Conservation (phyloP, 768 basidiomycete genomes). For the Xerocomellus dryophilus region DNA sequence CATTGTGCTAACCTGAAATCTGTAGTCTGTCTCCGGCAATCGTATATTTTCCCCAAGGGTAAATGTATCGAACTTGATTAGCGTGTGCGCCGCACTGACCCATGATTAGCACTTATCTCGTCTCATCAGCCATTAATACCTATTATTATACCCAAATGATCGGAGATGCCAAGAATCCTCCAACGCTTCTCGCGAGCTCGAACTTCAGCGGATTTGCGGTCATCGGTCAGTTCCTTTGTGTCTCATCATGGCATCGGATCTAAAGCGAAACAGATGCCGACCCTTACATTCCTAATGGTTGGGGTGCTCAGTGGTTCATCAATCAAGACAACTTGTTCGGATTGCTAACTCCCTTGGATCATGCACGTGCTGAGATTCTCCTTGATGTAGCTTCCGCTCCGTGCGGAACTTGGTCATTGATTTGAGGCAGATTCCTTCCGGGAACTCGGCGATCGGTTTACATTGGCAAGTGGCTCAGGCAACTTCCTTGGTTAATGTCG, state of each 20-base stretch:
- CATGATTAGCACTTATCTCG: constrained; percentile 54
- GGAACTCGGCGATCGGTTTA: constrained; percentile 58
- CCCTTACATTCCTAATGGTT: constrained; percentile 62
- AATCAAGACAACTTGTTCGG: constrained; percentile 27
- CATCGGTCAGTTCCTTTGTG: constrained; percentile 47
- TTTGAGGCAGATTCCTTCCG: constrained; percentile 50
- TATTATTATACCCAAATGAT: constrained; percentile 78
- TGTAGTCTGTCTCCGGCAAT: constrained; percentile 53
- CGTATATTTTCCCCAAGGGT: constrained; percentile 75
- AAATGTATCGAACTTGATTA: background rate
- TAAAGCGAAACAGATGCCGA: constrained; percentile 51
- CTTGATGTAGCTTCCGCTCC: constrained; percentile 53
- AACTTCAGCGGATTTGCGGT: constrained; percentile 68
- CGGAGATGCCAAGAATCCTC: constrained; percentile 66
- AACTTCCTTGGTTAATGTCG: constrained; percentile 70
- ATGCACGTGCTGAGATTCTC: background rate
- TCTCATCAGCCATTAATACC: constrained; percentile 62
- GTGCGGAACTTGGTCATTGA: constrained; percentile 77
- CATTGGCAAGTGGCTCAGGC: constrained; percentile 84
- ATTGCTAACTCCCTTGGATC: background rate
- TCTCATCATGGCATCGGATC: background rate
- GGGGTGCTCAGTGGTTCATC: constrained; percentile 24
- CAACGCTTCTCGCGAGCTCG: constrained; percentile 60
- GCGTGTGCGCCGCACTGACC: background rate
- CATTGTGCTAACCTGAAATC: background rate